These are phyloP conservation scores for Corylus avellana DNA, from an alignment of 306 rosid genomes.

Conservation along the genomic window DNA sequence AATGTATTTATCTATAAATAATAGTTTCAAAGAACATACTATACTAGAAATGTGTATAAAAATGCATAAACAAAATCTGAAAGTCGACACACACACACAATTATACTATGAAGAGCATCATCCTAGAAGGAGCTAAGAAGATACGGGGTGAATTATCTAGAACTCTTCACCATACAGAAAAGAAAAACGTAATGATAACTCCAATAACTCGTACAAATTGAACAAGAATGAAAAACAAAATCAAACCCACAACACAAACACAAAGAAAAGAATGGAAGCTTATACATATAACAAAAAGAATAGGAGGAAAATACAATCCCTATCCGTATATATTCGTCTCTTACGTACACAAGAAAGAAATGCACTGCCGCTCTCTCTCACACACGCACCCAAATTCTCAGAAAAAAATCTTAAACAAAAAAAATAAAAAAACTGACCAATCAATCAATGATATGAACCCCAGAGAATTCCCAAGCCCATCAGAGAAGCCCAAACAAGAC, in stretches of 20 bases:
- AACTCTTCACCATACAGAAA: background rate
- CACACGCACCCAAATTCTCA: background rate
- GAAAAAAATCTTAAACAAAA: background rate
- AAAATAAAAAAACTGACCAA: background rate
- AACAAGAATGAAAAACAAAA: background rate
- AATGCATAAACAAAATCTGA: background rate
- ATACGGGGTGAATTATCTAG: background rate
- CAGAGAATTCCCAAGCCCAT: background rate
- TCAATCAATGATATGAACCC: background rate
- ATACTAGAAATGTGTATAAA: background rate
- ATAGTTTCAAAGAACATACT: no score
- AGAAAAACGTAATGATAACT: background rate
- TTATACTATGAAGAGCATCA: background rate
- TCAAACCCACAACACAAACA: background rate
- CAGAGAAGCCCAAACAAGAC: constrained; percentile 77
- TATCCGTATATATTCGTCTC: constrained; percentile 2
- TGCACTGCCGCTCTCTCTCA: background rate
- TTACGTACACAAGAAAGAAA: background rate
- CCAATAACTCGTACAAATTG: background rate
- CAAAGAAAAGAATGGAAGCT: background rate
- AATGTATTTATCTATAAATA: no score
- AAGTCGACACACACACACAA: background rate
- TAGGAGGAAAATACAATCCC: background rate
- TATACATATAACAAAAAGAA: background rate
- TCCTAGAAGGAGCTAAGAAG: background rate